Evolutionary conservation across 805 yeast species (phyloP).

Genomic region (Wickerhamomyces sydowiorum): DNA sequence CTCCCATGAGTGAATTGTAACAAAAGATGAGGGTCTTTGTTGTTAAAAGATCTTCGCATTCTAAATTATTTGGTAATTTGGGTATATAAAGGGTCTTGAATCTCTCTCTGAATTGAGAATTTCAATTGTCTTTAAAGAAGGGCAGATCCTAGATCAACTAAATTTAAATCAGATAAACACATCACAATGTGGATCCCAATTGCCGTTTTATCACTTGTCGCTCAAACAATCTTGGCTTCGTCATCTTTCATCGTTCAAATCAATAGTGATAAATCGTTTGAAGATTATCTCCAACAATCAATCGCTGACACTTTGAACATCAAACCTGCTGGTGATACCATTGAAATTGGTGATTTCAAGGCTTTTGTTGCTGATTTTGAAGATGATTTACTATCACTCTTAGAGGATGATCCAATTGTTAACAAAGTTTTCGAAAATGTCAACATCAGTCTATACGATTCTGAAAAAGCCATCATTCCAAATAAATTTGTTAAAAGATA

Average conservation of each 20-base stretch:
- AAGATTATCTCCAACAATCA: not conserved
- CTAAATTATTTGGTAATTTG: no score
- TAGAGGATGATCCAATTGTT: slow-evolving; percentile 51
- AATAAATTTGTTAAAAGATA: slow-evolving; percentile 3
- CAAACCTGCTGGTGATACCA: not conserved
- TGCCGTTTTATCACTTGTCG: not conserved
- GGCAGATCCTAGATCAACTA: no score
- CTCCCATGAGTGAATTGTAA: no score
- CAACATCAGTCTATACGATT: slow-evolving; percentile 45
- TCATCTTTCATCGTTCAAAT: not conserved
- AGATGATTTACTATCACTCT: slow-evolving; percentile 30
- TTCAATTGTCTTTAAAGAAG: no score
- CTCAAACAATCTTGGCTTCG: not conserved
- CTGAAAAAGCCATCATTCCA: not conserved
- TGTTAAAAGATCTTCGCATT: no score
- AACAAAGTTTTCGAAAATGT: slow-evolving; percentile 64
- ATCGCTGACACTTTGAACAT: not conserved
- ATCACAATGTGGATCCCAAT: not conserved
- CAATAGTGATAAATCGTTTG: not conserved
- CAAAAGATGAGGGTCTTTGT: no score
- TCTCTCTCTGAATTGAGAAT: no score
- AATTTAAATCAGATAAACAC: no score
- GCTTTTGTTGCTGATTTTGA: slow-evolving; percentile 60
- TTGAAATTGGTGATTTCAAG: slow-evolving; percentile 30
- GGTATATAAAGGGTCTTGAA: no score